These are phyloP conservation scores for Kwoniella heveanensis DNA, from an alignment of 768 basidiomycete genomes.

Conservation along the genomic window DNA sequence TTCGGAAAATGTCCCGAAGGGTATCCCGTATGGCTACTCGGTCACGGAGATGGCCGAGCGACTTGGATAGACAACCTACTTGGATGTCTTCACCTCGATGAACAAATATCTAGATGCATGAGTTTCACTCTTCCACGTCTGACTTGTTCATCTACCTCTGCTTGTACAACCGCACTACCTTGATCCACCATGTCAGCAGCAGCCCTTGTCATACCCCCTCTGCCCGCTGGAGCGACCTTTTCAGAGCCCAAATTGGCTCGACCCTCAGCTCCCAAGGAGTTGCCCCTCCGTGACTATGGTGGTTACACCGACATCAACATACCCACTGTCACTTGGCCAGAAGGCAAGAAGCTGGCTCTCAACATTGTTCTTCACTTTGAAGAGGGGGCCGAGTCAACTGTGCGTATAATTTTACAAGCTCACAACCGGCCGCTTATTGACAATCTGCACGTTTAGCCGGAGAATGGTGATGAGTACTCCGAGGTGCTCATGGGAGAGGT, in stretches of 20 bases:
- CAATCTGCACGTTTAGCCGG: neutral
- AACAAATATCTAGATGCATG: no score
- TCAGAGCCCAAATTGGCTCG: neutral
- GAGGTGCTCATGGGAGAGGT: neutral
- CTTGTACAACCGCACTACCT: no score
- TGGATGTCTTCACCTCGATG: no score
- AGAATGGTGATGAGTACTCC: neutral
- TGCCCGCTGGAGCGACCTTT: neutral
- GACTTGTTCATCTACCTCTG: no score
- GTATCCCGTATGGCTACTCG: no score
- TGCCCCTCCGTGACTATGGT: neutral
- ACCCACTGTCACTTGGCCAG: neutral
- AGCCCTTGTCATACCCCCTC: neutral
- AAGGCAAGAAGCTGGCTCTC: slow-evolving; percentile 1
- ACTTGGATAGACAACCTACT: no score
- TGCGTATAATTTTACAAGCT: neutral
- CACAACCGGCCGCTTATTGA: neutral
- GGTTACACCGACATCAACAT: slow-evolving; percentile 1
- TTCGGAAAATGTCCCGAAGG: no score
- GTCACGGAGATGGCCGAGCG: no score
- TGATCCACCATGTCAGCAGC: neutral
- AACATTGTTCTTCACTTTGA: slow-evolving; percentile 1
- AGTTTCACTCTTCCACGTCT: no score
- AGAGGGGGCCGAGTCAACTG: neutral
- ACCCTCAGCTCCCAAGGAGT: neutral